These are phyloP conservation scores for Gossypium turneri DNA, from an alignment of 345 rosid genomes.

Conservation along the genomic window DNA sequence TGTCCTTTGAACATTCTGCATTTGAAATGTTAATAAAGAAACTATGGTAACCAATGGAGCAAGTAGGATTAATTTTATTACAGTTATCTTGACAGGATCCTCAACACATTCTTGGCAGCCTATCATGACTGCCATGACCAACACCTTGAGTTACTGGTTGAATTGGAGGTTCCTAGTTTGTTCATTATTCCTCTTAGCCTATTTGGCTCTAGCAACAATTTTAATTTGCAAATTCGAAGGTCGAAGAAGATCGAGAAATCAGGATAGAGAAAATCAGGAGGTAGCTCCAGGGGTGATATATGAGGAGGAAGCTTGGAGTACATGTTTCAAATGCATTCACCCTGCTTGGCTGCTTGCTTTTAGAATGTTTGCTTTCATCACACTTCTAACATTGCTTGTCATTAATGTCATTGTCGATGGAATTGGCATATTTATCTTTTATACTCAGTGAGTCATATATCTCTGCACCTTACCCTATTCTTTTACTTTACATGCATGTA, in stretches of 20 bases:
- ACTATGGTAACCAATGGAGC: constrained; percentile 21
- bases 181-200: constrained; percentile 41
- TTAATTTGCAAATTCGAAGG: constrained; percentile 75
- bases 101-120: constrained; percentile 49
- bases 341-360: constrained; percentile 72
- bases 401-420: constrained; percentile 52
- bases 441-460: constrained; percentile 77
- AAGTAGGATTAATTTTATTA: constrained; percentile 31
- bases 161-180: constrained; percentile 80
- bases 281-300: constrained; percentile 34
- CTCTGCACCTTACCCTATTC: constrained; percentile 7
- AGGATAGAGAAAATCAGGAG: constrained; percentile 33
- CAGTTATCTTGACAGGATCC: constrained; percentile 54
- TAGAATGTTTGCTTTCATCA: constrained; percentile 47
- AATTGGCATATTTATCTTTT: constrained; percentile 67
- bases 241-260: constrained; percentile 27
- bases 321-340: constrained; percentile 53
- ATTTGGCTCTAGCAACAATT: constrained; percentile 43
- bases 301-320: constrained; percentile 73
- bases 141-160: constrained; percentile 73
- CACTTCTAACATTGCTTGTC: constrained; percentile 54
- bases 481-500: constrained; percentile 61
- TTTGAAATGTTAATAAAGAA: background rate
- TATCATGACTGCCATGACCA: constrained; percentile 55
- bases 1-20: background rate